These are phyloP conservation scores for Tetrastigma voinierianum DNA, from an alignment of 164 flowering plant genomes.

Conservation along the genomic window DNA sequence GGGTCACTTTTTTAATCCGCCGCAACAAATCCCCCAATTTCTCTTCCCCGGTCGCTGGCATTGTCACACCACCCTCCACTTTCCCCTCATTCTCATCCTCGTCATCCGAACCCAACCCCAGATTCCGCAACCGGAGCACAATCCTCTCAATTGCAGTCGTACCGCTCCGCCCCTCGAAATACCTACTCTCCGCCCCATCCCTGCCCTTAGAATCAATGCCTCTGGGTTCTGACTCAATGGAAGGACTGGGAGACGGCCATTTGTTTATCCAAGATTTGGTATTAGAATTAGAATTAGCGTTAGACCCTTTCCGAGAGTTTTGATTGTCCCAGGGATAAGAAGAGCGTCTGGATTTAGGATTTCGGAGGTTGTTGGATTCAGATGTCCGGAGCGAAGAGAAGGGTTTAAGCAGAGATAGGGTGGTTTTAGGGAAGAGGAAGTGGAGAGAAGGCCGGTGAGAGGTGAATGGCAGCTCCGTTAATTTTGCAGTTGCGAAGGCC, in stretches of 20 bases:
- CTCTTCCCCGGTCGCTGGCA: constrained; percentile 52
- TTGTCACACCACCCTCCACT: constrained; percentile 7
- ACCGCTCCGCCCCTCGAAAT: constrained; percentile 34
- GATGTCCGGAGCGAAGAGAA: constrained; percentile 35
- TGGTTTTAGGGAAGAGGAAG: constrained; percentile 26
- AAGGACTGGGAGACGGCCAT: constrained; percentile 36
- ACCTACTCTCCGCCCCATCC: constrained; percentile 15
- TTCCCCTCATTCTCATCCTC: constrained; percentile 28
- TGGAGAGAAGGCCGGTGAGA: constrained; percentile 20
- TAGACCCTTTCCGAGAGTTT: constrained; percentile 12
- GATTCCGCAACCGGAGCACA: constrained; percentile 69
- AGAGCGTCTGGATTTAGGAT: constrained; percentile 3
- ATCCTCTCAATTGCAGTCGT: constrained; percentile 71
- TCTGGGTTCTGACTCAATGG: constrained; percentile 1
- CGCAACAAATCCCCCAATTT: constrained; percentile 74
- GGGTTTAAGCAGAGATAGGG: constrained; percentile 32
- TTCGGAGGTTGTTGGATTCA: constrained; percentile 11
- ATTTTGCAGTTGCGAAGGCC: constrained; percentile 38
- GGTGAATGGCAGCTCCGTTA: constrained; percentile 41
- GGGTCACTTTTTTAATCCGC: constrained; percentile 83
- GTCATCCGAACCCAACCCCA: constrained; percentile 69
- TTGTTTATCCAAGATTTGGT: constrained; percentile 42
- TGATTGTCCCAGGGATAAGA: constrained; percentile 16
- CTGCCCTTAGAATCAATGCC: not conserved
- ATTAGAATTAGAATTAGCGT: not conserved